Conservation (phyloP, 225 moss, liverwort and hornwort genomes). For the Bryoerythrophyllum caledonicum region DNA sequence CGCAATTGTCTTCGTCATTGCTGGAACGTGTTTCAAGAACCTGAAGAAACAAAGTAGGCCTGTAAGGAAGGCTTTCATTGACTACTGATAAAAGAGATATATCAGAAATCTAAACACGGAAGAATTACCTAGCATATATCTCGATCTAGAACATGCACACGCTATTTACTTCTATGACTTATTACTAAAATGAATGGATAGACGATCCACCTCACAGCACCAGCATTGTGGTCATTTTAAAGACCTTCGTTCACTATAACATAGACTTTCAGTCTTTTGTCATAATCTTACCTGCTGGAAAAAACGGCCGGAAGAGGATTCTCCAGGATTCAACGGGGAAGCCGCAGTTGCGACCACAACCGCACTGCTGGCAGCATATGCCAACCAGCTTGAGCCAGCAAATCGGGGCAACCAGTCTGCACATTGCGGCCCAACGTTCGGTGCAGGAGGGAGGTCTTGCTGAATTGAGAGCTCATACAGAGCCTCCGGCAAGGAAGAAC, state of each 20-base stretch:
- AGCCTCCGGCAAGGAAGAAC: constrained; percentile 45
- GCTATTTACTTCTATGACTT: not conserved
- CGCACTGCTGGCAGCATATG: constrained; percentile 77
- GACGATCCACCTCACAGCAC: constrained; percentile 11
- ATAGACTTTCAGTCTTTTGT: no score
- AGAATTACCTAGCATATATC: not conserved
- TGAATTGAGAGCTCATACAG: constrained; percentile 78
- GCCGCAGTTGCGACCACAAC: constrained; percentile 85
- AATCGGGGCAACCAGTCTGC: constrained; percentile 95
- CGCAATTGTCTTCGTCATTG: constrained; percentile 41
- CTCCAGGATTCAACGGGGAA: constrained; percentile 78
- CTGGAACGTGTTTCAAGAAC: constrained; percentile 54
- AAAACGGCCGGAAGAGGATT: constrained; percentile 82
- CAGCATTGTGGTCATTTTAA: not conserved
- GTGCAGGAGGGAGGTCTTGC: constrained; percentile 86
- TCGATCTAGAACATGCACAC: not conserved
- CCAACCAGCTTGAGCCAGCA: constrained; percentile 95
- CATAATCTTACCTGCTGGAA: constrained; percentile 67
- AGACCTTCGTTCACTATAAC: not conserved
- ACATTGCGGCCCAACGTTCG: constrained; percentile 60
- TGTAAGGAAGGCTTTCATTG: constrained; percentile 11
- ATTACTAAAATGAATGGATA: not conserved
- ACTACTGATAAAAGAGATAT: not conserved
- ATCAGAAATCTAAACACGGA: constrained; percentile 6
- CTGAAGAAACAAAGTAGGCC: constrained; percentile 33